Evolutionary conservation across 2,329 filamentous ascomycete genomes (phyloP), one percentile per base, ranked within the genome.

Genomic region (Ceratocystis cubensis): DNA sequence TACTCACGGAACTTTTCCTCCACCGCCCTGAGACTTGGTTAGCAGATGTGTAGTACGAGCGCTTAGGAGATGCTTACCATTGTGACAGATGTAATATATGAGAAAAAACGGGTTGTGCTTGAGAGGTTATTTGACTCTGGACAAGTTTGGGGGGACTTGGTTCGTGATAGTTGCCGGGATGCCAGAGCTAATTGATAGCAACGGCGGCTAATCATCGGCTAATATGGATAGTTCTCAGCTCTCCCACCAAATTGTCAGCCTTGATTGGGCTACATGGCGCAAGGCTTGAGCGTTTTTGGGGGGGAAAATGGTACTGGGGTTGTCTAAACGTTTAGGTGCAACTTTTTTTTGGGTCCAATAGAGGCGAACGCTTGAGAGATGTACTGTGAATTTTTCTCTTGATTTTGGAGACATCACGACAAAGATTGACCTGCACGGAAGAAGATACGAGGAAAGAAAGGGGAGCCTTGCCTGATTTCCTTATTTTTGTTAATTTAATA

Each of bases 1-100:
- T 41, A 68, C 66, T 68, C 53, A 68, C 66, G 61, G 66, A 48
- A 68, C 62, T 64, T 68, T 68, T 67, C 66, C 66, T 61, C 66
- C 66, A 17, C 53, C 53, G 53, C 53, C 53, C 53, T 59, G 17
- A 17, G 33, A 37, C 15, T 3, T 30, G n/a, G 53, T 59, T 59
- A 59, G 53, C 17, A 17, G 25, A 59, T 59, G 53, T 2, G 6
- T n/a, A 7, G 15, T n/a, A 17, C 4, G 5, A 28, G 5, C 3
- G 13, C n/a, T 59, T 5, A 30, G 3, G 53, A 4, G 28, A 20
- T 25, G 33, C 53, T 20, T 13, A 59, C 53, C 53, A 59, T 59
- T 25, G 20, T 59, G 53, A 59, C 53, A 59, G 53, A 59, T 30
- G 53, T 59, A 37, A 17, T 59, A 37, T 33, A n/a, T 33, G 25